Evolutionary conservation across 2,329 filamentous ascomycete genomes (phyloP).

Genomic region (Talaromyces albobiverticillius): DNA sequence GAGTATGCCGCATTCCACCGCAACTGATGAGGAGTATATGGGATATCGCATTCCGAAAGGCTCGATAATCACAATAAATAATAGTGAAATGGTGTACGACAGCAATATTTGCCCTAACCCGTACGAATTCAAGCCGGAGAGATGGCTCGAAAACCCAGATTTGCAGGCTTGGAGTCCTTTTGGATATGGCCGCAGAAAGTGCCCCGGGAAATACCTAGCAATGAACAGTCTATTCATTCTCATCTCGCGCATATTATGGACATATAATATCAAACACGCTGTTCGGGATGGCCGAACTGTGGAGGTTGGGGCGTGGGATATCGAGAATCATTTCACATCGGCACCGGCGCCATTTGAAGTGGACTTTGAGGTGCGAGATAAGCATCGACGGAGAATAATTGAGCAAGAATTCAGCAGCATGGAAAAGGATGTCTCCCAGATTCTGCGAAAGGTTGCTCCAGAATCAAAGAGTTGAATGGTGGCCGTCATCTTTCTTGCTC

Average conservation of each 20-base stretch:
- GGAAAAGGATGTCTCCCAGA: neutral
- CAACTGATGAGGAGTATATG: slow-evolving; percentile 46
- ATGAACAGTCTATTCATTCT: slow-evolving; percentile 48
- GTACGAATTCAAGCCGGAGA: slow-evolving; percentile 36
- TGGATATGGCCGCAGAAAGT: slow-evolving; percentile 55
- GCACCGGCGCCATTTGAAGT: slow-evolving; percentile 28
- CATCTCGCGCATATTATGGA: slow-evolving; percentile 56
- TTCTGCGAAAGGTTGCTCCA: neutral
- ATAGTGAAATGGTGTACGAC: slow-evolving; percentile 43
- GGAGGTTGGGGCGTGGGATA: slow-evolving; percentile 31
- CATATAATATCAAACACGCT: slow-evolving; percentile 21
- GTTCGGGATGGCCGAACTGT: slow-evolving; percentile 34
- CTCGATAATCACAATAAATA: slow-evolving; percentile 43
- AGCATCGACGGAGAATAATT: neutral
- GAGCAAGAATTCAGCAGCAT: neutral
- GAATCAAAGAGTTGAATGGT: too few species aligned
- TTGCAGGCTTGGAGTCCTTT: slow-evolving; percentile 54
- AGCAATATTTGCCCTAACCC: slow-evolving; percentile 28
- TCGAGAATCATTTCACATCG: slow-evolving; percentile 21
- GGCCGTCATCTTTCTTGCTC: too few species aligned
- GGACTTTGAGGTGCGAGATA: neutral
- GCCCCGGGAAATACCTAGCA: slow-evolving; percentile 32
- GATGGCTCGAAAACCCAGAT: slow-evolving; percentile 42
- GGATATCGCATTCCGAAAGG: slow-evolving; percentile 46
- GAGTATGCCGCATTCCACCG: slow-evolving; percentile 46